Evolutionary conservation across 176 grass and related monocot species (phyloP).

Genomic region (Zoysia japonica): DNA sequence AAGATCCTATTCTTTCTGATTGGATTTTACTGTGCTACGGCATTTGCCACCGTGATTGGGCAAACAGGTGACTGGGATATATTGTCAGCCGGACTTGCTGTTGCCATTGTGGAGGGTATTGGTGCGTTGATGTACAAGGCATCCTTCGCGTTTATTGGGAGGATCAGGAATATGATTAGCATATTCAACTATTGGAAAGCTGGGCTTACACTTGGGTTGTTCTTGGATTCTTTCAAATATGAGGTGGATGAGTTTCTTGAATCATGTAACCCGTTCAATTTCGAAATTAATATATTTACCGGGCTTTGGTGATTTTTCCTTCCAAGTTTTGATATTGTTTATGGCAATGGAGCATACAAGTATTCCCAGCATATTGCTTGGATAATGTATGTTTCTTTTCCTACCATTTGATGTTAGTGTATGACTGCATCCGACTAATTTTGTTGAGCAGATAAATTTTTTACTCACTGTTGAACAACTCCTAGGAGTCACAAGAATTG

Average conservation of each 20-base stretch:
- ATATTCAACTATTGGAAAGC: slow-evolving; percentile 98
- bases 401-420: neutral
- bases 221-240: slow-evolving; percentile 89
- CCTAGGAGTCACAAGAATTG: too few relatives aligned
- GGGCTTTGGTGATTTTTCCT: slow-evolving; percentile 46
- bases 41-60: slow-evolving; percentile 88
- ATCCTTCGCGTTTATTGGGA: slow-evolving; percentile 57
- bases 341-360: neutral
- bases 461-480: neutral
- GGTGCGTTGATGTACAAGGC: slow-evolving; percentile 83
- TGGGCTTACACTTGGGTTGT: slow-evolving; percentile 79
- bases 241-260: slow-evolving; percentile 60
- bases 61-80: slow-evolving; percentile 98
- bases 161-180: slow-evolving; percentile 55
- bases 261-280: slow-evolving; percentile 63
- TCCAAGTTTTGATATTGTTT: neutral
- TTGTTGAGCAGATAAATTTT: neutral
- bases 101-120: slow-evolving; percentile 77
- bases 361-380: neutral
- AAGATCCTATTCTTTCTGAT: slow-evolving; percentile 86
- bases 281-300: slow-evolving; percentile 64
- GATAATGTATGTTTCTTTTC: neutral
- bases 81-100: slow-evolving; percentile 80
- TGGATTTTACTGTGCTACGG: slow-evolving; percentile 85
- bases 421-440: neutral